phyloP scores from a whole-genome alignment of 1,139 yeast species.

The Candida albicans region DNA sequence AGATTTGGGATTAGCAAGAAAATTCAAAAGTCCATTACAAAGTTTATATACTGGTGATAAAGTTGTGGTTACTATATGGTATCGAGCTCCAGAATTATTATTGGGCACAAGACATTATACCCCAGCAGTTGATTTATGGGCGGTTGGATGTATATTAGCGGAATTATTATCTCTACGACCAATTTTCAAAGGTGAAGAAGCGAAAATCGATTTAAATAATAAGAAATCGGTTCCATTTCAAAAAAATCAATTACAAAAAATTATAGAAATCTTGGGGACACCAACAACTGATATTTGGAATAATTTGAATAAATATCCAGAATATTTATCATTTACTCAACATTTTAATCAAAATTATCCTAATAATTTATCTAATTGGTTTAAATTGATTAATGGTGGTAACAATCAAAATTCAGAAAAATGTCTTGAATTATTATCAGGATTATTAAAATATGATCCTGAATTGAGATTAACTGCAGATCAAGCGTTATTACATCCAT shows the following conservation, averaged over 20 bases:
- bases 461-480: slow-evolving; percentile 69
- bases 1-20: slow-evolving; percentile 90
- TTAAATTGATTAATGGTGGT: slow-evolving; percentile 72
- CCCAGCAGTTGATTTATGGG: slow-evolving; percentile 95
- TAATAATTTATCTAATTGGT: slow-evolving; percentile 79
- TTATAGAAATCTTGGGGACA: slow-evolving; percentile 86
- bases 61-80: slow-evolving; percentile 98
- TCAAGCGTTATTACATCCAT: slow-evolving; percentile 72
- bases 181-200: slow-evolving; percentile 95
- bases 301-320: slow-evolving; percentile 76
- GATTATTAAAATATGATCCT: slow-evolving; percentile 81
- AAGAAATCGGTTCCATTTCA: slow-evolving; percentile 93
- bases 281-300: slow-evolving; percentile 83
- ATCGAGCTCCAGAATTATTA: slow-evolving; percentile 90
- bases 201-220: slow-evolving; percentile 77
- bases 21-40: slow-evolving; percentile 86
- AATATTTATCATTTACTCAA: slow-evolving; percentile 61
- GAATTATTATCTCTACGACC: slow-evolving; percentile 88
- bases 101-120: slow-evolving; percentile 93
- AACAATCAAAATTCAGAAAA: slow-evolving; percentile 41
- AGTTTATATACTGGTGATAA: slow-evolving; percentile 92
- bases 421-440: slow-evolving; percentile 64
- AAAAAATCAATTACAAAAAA: slow-evolving; percentile 85
- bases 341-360: slow-evolving; percentile 61
- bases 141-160: slow-evolving; percentile 94